Conservation (phyloP, 495 filamentous ascomycete genomes). For the Daldinia decipiens region DNA sequence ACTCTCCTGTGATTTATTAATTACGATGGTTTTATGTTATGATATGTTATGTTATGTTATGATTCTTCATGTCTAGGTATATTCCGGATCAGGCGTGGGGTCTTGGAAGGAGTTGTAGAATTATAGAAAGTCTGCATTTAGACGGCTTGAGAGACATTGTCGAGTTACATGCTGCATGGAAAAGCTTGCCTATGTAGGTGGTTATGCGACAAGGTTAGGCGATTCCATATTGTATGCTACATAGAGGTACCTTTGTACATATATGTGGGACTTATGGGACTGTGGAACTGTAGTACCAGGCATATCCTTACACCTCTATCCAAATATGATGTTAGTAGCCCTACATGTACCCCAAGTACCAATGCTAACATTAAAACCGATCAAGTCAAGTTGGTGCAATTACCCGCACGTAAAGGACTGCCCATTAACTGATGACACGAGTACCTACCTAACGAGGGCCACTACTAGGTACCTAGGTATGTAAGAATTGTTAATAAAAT, state of each 20-base stretch:
- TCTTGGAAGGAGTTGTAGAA: neutral
- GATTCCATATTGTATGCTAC: neutral
- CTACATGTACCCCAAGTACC: neutral
- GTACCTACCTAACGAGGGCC: slow-evolving; percentile 11
- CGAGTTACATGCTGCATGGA: slow-evolving; percentile 3
- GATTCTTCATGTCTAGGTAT: no score
- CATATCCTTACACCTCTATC: slow-evolving; percentile 5
- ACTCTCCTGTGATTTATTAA: neutral
- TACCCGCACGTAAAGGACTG: slow-evolving; percentile 26
- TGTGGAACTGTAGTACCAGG: slow-evolving; percentile 16
- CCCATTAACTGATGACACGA: slow-evolving; percentile 32
- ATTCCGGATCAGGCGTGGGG: neutral
- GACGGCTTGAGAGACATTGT: neutral
- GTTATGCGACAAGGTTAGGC: slow-evolving; percentile 24
- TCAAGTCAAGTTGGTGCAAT: slow-evolving; percentile 16
- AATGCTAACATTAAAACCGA: neutral
- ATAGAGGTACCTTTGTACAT: neutral
- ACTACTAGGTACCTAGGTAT: neutral
- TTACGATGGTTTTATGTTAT: neutral
- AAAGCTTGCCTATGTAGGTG: neutral
- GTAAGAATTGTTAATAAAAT: neutral
- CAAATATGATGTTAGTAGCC: neutral
- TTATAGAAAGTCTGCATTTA: neutral
- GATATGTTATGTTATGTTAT: neutral
- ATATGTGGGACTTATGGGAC: no score